Evolutionary conservation across 2,329 filamentous ascomycete genomes (phyloP).

Genomic region (Aspergillus brunneoviolaceus): DNA sequence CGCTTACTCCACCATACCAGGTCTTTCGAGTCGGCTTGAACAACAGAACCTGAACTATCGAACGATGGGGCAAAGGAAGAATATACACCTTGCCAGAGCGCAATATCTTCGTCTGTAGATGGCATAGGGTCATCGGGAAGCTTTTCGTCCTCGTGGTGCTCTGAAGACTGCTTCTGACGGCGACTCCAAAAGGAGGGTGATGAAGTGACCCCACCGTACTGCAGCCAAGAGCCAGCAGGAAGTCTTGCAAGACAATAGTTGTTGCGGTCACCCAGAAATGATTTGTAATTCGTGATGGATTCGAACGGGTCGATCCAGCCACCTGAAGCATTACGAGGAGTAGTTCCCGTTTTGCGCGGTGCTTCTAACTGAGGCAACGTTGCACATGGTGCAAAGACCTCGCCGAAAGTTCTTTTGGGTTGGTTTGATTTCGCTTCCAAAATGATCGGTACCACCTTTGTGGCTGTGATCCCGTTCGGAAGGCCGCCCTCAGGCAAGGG

Average conservation of each 20-base stretch:
- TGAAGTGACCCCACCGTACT: conserved; percentile 41
- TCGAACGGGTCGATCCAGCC: conserved; percentile 47
- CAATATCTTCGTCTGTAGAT: conserved; percentile 34
- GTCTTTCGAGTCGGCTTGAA: conserved; percentile 44
- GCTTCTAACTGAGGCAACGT: conserved; percentile 41
- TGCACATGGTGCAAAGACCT: conserved; percentile 45
- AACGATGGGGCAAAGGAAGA: conserved; percentile 51
- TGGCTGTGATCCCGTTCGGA: conserved; percentile 71
- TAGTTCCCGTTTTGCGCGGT: conserved; percentile 38
- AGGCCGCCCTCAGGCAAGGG: conserved; percentile 64
- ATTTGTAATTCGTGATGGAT: conserved; percentile 33
- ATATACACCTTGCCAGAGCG: conserved; percentile 45
- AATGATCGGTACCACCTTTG: conserved; percentile 60
- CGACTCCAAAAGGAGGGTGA: conserved; percentile 42
- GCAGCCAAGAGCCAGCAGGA: conserved; percentile 44
- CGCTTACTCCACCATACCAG: conserved; percentile 48
- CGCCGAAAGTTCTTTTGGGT: conserved; percentile 43
- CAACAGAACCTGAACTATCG: conserved; percentile 46
- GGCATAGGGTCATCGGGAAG: conserved; percentile 29
- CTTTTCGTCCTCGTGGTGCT: conserved; percentile 24
- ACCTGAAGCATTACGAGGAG: conserved; percentile 31
- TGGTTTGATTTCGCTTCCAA: conserved; percentile 30
- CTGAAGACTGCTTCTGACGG: conserved; percentile 31
- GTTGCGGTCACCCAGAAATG: conserved; percentile 37
- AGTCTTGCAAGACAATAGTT: conserved; percentile 43